Evolutionary conservation across 805 yeast species (phyloP).

Genomic region (Barnettozyma wickerhamii): DNA sequence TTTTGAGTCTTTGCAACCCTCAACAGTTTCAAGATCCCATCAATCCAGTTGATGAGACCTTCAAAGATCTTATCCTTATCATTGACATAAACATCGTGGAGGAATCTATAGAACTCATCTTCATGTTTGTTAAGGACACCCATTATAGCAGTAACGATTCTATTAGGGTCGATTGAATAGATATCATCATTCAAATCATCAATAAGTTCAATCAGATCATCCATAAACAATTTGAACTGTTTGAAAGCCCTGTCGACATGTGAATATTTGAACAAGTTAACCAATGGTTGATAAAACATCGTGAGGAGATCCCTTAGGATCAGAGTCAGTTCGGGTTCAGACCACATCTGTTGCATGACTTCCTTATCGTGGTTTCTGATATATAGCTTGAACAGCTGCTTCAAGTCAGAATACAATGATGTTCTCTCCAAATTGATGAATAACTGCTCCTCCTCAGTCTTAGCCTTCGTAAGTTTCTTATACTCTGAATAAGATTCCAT

Average conservation of each 20-base stretch:
- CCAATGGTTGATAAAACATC: constrained; percentile 70
- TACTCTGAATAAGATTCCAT: constrained; percentile 26
- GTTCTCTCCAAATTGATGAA: constrained; percentile 21
- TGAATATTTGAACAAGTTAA: constrained; percentile 62
- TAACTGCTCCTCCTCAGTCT: constrained; percentile 14
- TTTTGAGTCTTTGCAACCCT: constrained; percentile 47
- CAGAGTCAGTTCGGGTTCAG: constrained; percentile 75
- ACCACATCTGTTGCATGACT: constrained; percentile 73
- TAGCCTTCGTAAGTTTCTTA: constrained; percentile 23
- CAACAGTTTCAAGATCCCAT: constrained; percentile 57
- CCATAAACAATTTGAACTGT: constrained; percentile 60
- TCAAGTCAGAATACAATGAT: constrained; percentile 45
- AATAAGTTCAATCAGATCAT: constrained; percentile 57
- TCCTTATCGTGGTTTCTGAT: constrained; percentile 74
- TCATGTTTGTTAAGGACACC: constrained; percentile 68
- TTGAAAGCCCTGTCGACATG: constrained; percentile 61
- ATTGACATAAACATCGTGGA: constrained; percentile 76
- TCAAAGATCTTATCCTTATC: constrained; percentile 72
- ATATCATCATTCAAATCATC: constrained; percentile 46
- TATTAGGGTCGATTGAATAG: constrained; percentile 47
- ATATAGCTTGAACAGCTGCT: constrained; percentile 57
- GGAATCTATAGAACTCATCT: constrained; percentile 63
- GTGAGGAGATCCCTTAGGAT: constrained; percentile 70
- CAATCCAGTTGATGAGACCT: constrained; percentile 70
- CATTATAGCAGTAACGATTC: constrained; percentile 65